Percentiles rank a stretch among this genome's conserved stretches.
phyloP scores from a whole-genome alignment of 1,284 basidiomycete species.

The Pisolithus thermaeus region DNA sequence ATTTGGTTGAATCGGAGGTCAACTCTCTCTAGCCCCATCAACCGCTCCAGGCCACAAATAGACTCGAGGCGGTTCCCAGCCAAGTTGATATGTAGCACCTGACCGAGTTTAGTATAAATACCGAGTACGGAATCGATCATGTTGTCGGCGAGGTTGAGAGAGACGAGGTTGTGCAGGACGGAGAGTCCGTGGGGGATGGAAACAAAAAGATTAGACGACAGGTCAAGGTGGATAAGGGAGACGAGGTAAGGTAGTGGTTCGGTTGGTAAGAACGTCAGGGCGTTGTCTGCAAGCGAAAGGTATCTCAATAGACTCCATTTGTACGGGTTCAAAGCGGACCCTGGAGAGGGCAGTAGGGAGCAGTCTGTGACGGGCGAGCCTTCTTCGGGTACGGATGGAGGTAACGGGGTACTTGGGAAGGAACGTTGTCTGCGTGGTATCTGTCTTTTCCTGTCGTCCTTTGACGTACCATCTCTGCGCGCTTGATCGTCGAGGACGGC shows the following conservation, averaged over 20 bases:
- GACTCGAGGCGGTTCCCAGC: constrained; percentile 87
- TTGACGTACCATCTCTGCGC: constrained; percentile 49
- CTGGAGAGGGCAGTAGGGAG: constrained; percentile 26
- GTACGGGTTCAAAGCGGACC: constrained; percentile 46
- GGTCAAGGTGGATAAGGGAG: constrained; percentile 80
- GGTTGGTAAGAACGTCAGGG: constrained; percentile 76
- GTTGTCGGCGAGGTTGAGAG: constrained; percentile 90
- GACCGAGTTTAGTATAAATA: constrained; percentile 78
- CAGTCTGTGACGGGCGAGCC: constrained; percentile 24
- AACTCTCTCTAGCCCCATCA: constrained; percentile 76
- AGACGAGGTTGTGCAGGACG: constrained; percentile 69
- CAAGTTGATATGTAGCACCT: constrained; percentile 72
- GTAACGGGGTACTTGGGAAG: constrained; percentile 48
- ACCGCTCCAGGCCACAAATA: constrained; percentile 87
- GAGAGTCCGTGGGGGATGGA: constrained; percentile 77
- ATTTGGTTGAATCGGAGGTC: constrained; percentile 84
- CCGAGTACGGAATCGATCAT: constrained; percentile 94
- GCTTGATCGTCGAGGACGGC: constrained; percentile 72
- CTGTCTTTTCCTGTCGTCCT: constrained; percentile 40
- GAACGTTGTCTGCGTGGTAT: constrained; percentile 44
- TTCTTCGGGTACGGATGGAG: constrained; percentile 57
- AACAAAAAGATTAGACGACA: constrained; percentile 86
- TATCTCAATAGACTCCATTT: constrained; percentile 79
- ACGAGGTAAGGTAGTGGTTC: constrained; percentile 69
- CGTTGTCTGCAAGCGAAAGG: constrained; percentile 77